A percentile compares a stretch with the other conserved stretches of the same genome.
Evolutionary conservation across 2,329 filamentous ascomycete genomes (phyloP).

Genomic region (Byssoonygena ceratinophila): DNA sequence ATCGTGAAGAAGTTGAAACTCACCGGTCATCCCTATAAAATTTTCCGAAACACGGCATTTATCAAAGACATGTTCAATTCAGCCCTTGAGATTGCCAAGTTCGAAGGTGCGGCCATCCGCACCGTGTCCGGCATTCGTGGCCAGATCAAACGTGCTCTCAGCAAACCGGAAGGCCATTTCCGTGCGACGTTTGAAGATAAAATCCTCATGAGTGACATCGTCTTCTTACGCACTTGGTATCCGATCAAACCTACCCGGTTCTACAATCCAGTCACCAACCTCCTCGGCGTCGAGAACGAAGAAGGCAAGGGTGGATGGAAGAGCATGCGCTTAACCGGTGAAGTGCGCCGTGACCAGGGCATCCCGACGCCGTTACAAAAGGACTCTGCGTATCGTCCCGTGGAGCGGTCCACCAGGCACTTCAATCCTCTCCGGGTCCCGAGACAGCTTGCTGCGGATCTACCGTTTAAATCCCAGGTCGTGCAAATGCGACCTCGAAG

Average conservation of each 20-base stretch:
- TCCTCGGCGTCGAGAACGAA: constrained; percentile 51
- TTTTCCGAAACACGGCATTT: constrained; percentile 98
- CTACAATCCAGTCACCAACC: constrained; percentile 92
- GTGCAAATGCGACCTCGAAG: constrained; percentile 67
- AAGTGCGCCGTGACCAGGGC: constrained; percentile 68
- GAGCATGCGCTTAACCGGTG: constrained; percentile 85
- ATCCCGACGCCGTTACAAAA: constrained; percentile 67
- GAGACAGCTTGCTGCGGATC: constrained; percentile 53
- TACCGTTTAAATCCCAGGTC: constrained; percentile 91
- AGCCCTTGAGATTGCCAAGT: constrained; percentile 90
- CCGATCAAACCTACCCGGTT: constrained; percentile 89
- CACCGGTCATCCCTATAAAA: constrained; percentile 86
- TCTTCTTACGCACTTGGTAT: constrained; percentile 95
- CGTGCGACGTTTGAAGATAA: constrained; percentile 98
- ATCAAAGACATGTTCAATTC: constrained; percentile 98
- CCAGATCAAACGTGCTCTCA: constrained; percentile 91
- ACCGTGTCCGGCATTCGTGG: constrained; percentile 92
- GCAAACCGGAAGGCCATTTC: constrained; percentile 90
- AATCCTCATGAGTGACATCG: constrained; percentile 89
- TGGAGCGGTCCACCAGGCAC: constrained; percentile 52
- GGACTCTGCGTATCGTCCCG: constrained; percentile 71
- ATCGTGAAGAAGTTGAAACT: constrained; percentile 99
- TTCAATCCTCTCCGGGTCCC: constrained; percentile 57
- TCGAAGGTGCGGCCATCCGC: constrained; percentile 89
- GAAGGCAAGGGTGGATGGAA: constrained; percentile 51